Conservation (phyloP, 257 asterid genomes). For the Solanum boliviense region DNA sequence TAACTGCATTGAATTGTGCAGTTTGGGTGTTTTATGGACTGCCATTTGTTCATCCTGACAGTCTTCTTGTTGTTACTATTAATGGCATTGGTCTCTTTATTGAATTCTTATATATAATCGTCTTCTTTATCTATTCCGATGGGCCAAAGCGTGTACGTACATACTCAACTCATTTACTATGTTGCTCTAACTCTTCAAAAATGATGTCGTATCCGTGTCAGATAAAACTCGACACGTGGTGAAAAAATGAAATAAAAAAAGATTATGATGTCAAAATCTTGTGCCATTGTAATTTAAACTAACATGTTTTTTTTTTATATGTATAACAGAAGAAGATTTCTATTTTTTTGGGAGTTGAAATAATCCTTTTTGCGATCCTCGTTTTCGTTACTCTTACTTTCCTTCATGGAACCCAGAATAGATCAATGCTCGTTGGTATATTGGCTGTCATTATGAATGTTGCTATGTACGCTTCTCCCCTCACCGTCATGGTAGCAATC, state of each 20-base stretch:
- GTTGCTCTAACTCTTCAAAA: neutral
- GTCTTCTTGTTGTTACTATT: constrained; percentile 52
- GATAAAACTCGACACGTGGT: too few species aligned
- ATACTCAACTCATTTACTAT: neutral
- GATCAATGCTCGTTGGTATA: constrained; percentile 40
- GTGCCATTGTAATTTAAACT: neutral
- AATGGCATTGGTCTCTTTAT: constrained; percentile 45
- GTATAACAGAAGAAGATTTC: constrained; percentile 32
- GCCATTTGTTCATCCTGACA: constrained; percentile 56
- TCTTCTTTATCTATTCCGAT: constrained; percentile 38
- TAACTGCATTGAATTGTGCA: constrained; percentile 41
- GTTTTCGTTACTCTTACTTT: constrained; percentile 15
- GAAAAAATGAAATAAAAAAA: too few species aligned
- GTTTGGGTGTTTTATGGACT: constrained; percentile 68
- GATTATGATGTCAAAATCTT: too few species aligned
- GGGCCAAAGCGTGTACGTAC: constrained; percentile 35
- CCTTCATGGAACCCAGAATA: constrained; percentile 27
- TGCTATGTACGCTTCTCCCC: constrained; percentile 50
- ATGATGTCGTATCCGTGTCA: too few species aligned
- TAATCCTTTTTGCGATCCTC: constrained; percentile 7
- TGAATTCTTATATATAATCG: constrained; percentile 18
- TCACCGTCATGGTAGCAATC: constrained; percentile 44
- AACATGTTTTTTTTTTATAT: neutral
- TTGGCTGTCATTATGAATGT: constrained; percentile 36
- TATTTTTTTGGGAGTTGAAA: constrained; percentile 16